phyloP scores from a whole-genome alignment of 2,329 filamentous ascomycete species.

The Plectosphaerella sp. region DNA sequence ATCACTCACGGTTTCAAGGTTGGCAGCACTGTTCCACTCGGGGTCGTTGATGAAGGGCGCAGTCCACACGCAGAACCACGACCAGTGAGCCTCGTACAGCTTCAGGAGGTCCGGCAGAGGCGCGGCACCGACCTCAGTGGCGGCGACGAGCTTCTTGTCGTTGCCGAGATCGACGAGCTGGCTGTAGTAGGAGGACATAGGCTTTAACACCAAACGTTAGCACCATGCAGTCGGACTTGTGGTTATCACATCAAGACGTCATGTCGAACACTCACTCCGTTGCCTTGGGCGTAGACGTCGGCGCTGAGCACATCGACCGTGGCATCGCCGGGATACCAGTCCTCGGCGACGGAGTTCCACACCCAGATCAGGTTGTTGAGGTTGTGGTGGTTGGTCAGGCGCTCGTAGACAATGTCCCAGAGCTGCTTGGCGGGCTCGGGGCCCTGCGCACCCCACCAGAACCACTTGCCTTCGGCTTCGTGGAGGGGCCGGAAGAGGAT shows the following conservation, averaged over 20 bases:
- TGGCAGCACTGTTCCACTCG: slow-evolving; percentile 32
- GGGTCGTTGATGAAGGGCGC: slow-evolving; percentile 36
- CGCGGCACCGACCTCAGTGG: slow-evolving; percentile 40
- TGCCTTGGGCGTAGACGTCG: slow-evolving; percentile 39
- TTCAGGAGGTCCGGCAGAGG: slow-evolving; percentile 35
- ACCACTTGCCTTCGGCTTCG: slow-evolving; percentile 46
- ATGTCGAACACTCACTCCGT: slow-evolving; percentile 28
- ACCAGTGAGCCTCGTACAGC: slow-evolving; percentile 41
- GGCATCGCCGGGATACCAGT: slow-evolving; percentile 43
- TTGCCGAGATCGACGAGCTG: slow-evolving; percentile 33
- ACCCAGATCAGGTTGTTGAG: slow-evolving; percentile 46
- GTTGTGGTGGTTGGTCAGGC: slow-evolving; percentile 36
- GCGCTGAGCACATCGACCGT: slow-evolving; percentile 41
- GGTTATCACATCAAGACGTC: background rate
- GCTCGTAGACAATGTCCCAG: slow-evolving; percentile 36
- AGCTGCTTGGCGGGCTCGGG: slow-evolving; percentile 39
- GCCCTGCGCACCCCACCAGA: slow-evolving; percentile 48
- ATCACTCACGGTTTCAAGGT: slow-evolving; percentile 27
- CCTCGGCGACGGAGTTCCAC: slow-evolving; percentile 39
- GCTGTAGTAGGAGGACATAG: slow-evolving; percentile 38
- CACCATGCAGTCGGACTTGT: too few relatives aligned
- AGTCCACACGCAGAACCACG: slow-evolving; percentile 42
- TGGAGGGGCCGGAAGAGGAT: slow-evolving; percentile 43
- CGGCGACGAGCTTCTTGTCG: slow-evolving; percentile 43
- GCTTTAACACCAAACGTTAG: slow-evolving; percentile 15